Base-by-base conservation (phyloP, 2,329 filamentous ascomycete species). In the Xylaria sp. region DNA sequence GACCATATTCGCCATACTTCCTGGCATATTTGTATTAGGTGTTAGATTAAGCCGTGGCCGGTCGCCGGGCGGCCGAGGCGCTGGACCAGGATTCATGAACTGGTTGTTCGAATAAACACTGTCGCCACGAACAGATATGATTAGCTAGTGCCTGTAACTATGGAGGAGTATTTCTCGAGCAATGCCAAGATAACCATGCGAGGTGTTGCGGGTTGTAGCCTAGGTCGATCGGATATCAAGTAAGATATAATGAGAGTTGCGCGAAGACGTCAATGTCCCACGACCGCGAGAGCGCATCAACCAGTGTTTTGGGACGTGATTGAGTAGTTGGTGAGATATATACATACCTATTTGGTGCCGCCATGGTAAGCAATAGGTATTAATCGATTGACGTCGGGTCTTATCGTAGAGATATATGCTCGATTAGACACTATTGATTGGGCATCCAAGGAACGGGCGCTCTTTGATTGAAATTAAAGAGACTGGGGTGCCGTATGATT, bases 51-150 rank as follows among this genome's bases (percentile, higher is more conserved):
- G 88, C 76, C 92, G 90, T 68, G 94, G 92, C 75, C 92, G 89
- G 76, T 96, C 92, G 67, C 87, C 90, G 22, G 95, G 96, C 68
- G 96, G 95, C 75, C 92, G 91, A 72, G 96, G 96, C 73, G 96
- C 95, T 74, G 96, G 95, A 71, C 96, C 94, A 69, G 96, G 94
- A 80, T 98, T 98, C 92, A 98, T 96, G 83, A 98, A 98, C 79
- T 89, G 87, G 74, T 85, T 87, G 71, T 83, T 82, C 47, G 86
- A 81, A 76, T 89, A 90, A 73, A 86, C 80, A 77, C 86, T 89
- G 47, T 31, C 53, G 38, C 54, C 7, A 47, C n/a, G 54, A 58
- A 45, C 15, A 53, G 25, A 25, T 5, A 53, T 60, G 25, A 55
- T 69, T 63, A 69, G 69, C 61, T 36, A 63, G 56, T 33, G 57